A percentile compares a stretch with the other conserved stretches of the same genome.
phyloP scores from a whole-genome alignment of 192 early-diverging fungal genomes.

The Linnemannia zychae region DNA sequence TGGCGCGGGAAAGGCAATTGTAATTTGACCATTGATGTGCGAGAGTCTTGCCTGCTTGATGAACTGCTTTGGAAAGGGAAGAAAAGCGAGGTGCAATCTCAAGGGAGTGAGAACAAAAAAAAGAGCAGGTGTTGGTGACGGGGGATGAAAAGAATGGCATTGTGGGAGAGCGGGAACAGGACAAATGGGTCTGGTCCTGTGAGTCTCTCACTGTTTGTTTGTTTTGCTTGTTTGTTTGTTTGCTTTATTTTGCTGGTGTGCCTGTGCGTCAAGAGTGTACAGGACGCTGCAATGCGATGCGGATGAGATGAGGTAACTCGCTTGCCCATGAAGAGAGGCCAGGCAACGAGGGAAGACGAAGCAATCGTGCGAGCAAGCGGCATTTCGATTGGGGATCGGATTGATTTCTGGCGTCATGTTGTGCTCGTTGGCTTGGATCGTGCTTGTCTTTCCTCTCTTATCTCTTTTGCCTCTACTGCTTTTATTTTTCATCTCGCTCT shows the following conservation, averaged over 20 bases:
- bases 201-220: neutral
- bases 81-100: neutral
- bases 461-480: neutral
- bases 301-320: slow-evolving; percentile 5
- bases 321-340: neutral
- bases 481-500: neutral
- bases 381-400: neutral
- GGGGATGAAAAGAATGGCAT: neutral
- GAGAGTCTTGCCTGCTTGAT: neutral
- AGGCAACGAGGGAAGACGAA: neutral
- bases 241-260: neutral
- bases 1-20: too few relatives aligned
- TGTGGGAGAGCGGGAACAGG: neutral
- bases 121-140: neutral
- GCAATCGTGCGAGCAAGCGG: neutral
- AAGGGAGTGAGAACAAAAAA: neutral
- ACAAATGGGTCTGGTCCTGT: neutral
- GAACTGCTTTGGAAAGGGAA: too few relatives aligned
- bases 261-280: neutral
- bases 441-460: neutral
- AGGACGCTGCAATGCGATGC: neutral
- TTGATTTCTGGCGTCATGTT: neutral
- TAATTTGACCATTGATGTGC: too few relatives aligned
- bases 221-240: neutral
- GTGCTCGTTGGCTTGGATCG: neutral